Base-by-base conservation (phyloP, 1,139 yeast genomes). In the Blastobotrys petasosporus region DNA sequence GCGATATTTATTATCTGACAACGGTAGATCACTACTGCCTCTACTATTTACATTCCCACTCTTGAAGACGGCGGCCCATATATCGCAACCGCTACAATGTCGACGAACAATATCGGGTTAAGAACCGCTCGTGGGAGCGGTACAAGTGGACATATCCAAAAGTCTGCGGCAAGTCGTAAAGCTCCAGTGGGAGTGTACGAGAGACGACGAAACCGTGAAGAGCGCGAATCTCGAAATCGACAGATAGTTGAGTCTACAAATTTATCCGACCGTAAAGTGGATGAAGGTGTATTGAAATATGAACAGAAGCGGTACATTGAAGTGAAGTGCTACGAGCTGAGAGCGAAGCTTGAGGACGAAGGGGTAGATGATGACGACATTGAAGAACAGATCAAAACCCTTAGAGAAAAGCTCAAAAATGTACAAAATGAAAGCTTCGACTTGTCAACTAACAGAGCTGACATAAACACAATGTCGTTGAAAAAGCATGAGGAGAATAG, bases 61-160 rank as follows among this genome's bases (percentile, higher is more conserved):
- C n/a, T n/a, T n/a, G n/a, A n/a, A n/a, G n/a, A n/a, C n/a, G n/a
- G n/a, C n/a, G n/a, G n/a, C n/a, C n/a, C 6, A 20, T 20, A 20
- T 20, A 20, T 20, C 25, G 25, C 6, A 7, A 7, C 25, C 25
- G 4, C 29, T 4, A 35, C 15, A 32, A 80, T 80, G 86, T 77
- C 85, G 16, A 79, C 79, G 60, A 80, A 80, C 61, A 83, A 85
- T 15, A 73, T 83, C 42, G 88, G 88, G 0, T 68, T 82, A 25
- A 72, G 71, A 40, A 76, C 82, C 0, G 78, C 84, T 0, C 67
- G 86, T 47, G 94, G 94, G 0, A 70, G 84, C 0, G 86, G 86
- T 0, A 83, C 92, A 1, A 81, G 83, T 37, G 94, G 94, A 0
- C 73, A 75, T 57, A 71, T 84, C 3, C 84, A 81, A 58, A 67